phyloP scores from a whole-genome alignment of 2,329 filamentous ascomycete species.

The Cercospora sesami region DNA sequence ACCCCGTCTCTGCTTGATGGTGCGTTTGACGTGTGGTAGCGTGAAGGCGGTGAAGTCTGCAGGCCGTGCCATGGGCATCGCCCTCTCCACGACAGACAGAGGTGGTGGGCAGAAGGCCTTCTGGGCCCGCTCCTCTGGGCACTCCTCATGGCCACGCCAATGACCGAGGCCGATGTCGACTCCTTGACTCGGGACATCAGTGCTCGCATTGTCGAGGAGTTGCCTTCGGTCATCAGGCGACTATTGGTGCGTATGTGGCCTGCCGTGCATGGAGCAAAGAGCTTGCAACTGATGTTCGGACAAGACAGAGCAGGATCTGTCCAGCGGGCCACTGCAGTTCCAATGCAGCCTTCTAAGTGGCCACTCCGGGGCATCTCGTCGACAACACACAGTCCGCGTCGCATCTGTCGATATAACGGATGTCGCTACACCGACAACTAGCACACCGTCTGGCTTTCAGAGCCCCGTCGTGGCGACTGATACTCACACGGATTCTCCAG shows the following conservation, averaged over 20 bases:
- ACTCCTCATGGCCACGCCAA: not conserved
- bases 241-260: conserved; percentile 13
- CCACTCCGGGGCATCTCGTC: conserved; percentile 7
- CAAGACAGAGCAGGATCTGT: conserved; percentile 14
- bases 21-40: not conserved
- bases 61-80: not conserved
- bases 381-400: conserved; percentile 18
- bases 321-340: conserved; percentile 23
- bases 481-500: not conserved
- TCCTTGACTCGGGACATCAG: conserved; percentile 25
- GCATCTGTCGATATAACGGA: conserved; percentile 26
- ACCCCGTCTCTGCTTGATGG: not conserved
- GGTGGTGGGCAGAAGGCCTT: not conserved
- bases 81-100: not conserved
- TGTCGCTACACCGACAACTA: conserved; percentile 11
- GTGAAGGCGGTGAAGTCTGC: not conserved
- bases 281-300: not conserved
- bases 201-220: conserved; percentile 23
- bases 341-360: conserved; percentile 26
- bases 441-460: conserved; percentile 7
- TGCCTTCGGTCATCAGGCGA: conserved; percentile 22
- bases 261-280: not conserved
- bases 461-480: conserved; percentile 11
- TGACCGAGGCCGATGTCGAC: conserved; percentile 20
- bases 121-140: not conserved